Evolutionary conservation across 2,329 filamentous ascomycete genomes (phyloP).

Genomic region (Botrytis fragariae): DNA sequence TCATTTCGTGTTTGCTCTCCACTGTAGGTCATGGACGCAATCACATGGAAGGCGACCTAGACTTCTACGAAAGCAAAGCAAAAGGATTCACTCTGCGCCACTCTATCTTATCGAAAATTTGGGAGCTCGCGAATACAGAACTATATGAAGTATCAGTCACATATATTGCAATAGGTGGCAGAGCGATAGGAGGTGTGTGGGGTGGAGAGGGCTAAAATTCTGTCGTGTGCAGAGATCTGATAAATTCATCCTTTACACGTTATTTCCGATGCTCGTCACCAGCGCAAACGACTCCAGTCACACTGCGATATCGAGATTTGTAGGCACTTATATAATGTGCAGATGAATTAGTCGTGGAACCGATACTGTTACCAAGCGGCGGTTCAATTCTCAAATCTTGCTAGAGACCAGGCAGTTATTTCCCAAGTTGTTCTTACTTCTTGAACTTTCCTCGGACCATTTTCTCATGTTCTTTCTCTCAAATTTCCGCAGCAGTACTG

Average conservation of each 20-base stretch:
- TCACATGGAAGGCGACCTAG: neutral
- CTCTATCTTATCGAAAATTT: neutral
- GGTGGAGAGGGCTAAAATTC: no score
- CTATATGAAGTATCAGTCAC: neutral
- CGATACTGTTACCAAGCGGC: no score
- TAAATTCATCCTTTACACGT: neutral
- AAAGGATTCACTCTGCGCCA: neutral
- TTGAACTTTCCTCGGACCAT: neutral
- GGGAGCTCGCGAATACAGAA: neutral
- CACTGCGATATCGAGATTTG: neutral
- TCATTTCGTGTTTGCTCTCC: neutral
- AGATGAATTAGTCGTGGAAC: no score
- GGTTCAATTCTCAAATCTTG: no score
- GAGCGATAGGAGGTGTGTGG: neutral
- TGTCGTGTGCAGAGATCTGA: neutral
- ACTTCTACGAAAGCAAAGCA: neutral
- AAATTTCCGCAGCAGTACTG: neutral
- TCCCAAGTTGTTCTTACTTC: neutral
- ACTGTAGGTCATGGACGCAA: neutral
- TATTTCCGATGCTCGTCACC: neutral
- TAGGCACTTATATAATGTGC: neutral
- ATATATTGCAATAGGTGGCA: neutral
- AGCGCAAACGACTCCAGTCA: neutral
- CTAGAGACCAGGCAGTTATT: neutral
- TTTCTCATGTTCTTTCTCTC: neutral